Conservation (phyloP, 116 monocot genomes). For the Iris pallida region DNA sequence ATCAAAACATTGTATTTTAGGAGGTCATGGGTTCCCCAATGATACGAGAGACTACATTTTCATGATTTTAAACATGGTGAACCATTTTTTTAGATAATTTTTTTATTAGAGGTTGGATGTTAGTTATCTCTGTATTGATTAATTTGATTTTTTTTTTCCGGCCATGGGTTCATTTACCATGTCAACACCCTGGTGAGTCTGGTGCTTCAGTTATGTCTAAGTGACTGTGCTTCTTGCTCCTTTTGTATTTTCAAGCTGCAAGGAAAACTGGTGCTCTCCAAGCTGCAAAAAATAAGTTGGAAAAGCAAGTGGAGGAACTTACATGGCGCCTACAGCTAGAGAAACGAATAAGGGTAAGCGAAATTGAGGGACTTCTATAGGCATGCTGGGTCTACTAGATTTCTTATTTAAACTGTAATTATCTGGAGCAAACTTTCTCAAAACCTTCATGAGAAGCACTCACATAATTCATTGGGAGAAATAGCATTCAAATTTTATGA, state of each 20-base stretch:
- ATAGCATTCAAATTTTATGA: neutral
- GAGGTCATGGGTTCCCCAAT: no score
- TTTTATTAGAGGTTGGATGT: neutral
- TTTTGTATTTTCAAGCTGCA: no score
- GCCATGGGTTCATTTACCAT: no score
- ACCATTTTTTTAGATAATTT: no score
- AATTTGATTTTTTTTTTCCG: neutral
- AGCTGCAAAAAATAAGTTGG: no score
- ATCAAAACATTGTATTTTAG: neutral
- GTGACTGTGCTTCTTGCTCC: no score
- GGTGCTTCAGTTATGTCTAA: neutral
- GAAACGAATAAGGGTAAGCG: slow-evolving; percentile 72
- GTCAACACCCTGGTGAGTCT: neutral
- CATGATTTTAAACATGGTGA: no score
- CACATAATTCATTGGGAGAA: neutral
- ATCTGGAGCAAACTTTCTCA: neutral
- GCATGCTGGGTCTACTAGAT: neutral
- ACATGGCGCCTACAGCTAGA: slow-evolving; percentile 79
- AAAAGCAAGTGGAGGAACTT: slow-evolving; percentile 94
- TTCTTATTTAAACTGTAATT: neutral
- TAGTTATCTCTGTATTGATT: neutral
- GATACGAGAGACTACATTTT: no score
- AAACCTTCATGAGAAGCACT: neutral
- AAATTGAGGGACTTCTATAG: neutral
- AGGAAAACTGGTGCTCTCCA: no score